These are phyloP conservation scores for Bonia amplexicaulis DNA, from an alignment of 176 grass and related monocot genomes.

Conservation along the genomic window DNA sequence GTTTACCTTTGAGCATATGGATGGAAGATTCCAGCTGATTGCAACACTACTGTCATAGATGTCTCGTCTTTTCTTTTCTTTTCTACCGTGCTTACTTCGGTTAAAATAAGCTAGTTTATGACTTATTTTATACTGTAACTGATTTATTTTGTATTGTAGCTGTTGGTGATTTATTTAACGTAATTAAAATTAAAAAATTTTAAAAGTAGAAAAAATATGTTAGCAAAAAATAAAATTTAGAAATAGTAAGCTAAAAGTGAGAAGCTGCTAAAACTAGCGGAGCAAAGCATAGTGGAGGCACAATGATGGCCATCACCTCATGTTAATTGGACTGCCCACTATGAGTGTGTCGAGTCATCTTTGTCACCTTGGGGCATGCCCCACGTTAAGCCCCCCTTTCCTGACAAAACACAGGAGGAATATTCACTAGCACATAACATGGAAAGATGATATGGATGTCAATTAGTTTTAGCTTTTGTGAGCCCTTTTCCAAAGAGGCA, in stretches of 20 bases:
- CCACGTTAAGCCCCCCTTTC: neutral
- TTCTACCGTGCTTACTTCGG: neutral
- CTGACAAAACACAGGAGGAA: neutral
- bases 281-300: conserved; percentile 4
- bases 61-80: neutral
- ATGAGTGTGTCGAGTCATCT: neutral
- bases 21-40: conserved; percentile 19
- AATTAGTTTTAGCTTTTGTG: neutral
- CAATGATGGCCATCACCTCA: neutral
- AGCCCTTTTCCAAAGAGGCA: neutral
- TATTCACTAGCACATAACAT: neutral
- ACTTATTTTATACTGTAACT: no score
- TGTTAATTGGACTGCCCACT: conserved; percentile 13
- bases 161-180: no score
- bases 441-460: conserved; percentile 19
- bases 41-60: neutral
- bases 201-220: no score
- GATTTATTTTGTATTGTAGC: no score
- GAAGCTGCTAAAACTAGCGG: no score
- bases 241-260: no score
- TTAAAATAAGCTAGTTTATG: no score
- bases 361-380: neutral
- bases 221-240: no score
- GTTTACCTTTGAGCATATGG: neutral
- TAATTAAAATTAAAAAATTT: no score